Evolutionary conservation across 2,329 filamentous ascomycete species (phyloP).

Genomic region (Sporothrix sp.): DNA sequence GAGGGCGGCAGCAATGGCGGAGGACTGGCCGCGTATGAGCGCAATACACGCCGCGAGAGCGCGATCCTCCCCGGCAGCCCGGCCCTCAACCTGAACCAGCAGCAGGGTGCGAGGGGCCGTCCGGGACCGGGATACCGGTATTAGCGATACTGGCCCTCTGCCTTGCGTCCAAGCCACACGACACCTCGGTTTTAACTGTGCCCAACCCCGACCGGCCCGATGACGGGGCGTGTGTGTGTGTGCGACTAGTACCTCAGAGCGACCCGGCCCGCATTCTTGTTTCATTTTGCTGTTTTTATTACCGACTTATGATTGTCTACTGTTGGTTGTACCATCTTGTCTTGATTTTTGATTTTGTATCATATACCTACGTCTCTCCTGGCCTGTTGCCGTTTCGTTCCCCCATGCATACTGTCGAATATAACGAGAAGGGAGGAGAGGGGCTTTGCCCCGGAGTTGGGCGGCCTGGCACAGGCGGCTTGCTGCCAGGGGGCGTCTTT

Average conservation of each 20-base stretch:
- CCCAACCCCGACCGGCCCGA: neutral
- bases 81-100: conserved; percentile 35
- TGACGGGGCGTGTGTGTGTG: neutral
- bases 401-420: conserved; percentile 9
- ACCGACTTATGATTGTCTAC: no score
- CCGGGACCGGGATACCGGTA: conserved; percentile 45
- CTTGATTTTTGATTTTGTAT: neutral
- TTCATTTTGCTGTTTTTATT: no score
- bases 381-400: neutral
- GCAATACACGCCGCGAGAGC: conserved; percentile 45
- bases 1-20: conserved; percentile 21
- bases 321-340: no score
- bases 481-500: neutral
- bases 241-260: conserved; percentile 1
- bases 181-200: conserved; percentile 9
- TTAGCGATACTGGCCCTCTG: conserved; percentile 22
- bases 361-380: neutral
- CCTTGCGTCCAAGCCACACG: conserved; percentile 12
- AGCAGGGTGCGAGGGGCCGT: conserved; percentile 39
- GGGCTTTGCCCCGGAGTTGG: neutral
- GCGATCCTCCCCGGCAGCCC: conserved; percentile 40
- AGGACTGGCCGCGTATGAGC: conserved; percentile 27
- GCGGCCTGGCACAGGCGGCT: neutral
- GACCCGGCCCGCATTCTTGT: neutral
- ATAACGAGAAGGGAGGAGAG: neutral